Evolutionary conservation across 495 filamentous ascomycete species (phyloP).

Genomic region (Rostrohypoxylon terebratum): DNA sequence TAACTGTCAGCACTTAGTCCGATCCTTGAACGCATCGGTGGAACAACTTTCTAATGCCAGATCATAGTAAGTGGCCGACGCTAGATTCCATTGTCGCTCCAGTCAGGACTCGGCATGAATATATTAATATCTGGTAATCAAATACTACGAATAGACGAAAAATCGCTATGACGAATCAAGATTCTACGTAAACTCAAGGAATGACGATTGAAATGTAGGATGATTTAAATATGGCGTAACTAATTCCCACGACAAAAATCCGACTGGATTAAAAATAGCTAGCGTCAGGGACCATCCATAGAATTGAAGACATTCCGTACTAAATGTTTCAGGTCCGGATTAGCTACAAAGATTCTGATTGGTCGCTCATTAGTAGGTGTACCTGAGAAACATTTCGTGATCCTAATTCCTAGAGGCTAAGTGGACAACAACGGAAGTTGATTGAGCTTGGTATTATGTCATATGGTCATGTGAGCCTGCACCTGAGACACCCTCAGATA

Average conservation of each 20-base stretch:
- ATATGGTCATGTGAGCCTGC: background rate
- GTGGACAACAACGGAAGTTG: conserved; percentile 7
- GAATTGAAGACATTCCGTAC: conserved; percentile 7
- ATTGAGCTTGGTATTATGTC: conserved; percentile 10
- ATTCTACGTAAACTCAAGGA: background rate
- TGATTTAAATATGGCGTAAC: conserved; percentile 21
- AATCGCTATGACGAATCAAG: conserved; percentile 10
- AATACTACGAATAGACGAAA: background rate
- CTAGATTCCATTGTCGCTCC: conserved; percentile 15
- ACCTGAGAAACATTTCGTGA: conserved; percentile 4
- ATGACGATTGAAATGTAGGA: conserved; percentile 14
- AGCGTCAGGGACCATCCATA: conserved; percentile 25
- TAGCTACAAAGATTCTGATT: background rate
- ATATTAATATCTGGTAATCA: background rate
- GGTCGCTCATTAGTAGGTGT: background rate
- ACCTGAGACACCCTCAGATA: background rate
- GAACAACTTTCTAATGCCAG: conserved; percentile 19
- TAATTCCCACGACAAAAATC: conserved; percentile 23
- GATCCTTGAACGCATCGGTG: conserved; percentile 37
- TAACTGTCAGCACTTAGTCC: conserved; percentile 34
- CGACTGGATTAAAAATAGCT: conserved; percentile 25
- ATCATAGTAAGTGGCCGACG: conserved; percentile 19
- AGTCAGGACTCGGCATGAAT: background rate
- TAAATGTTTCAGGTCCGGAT: conserved; percentile 4
- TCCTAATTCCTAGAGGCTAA: conserved; percentile 14